These are phyloP conservation scores for Biancaea sappan DNA, from an alignment of 306 rosid species.

Conservation along the genomic window DNA sequence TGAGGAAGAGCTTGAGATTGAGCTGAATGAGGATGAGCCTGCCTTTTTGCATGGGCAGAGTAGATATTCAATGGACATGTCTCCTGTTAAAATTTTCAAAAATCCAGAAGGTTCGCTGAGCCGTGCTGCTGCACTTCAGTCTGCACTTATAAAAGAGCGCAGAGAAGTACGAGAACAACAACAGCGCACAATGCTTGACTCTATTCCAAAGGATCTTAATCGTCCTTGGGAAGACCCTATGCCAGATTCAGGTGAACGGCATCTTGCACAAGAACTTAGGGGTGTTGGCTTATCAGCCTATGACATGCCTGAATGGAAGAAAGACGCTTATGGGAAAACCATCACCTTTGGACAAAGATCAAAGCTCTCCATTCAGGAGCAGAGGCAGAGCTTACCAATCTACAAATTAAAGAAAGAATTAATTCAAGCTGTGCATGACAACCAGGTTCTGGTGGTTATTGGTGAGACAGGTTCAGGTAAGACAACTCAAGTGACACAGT, in stretches of 20 bases:
- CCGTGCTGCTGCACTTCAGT: constrained; percentile 90
- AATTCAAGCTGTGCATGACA: constrained; percentile 78
- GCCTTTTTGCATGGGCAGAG: constrained; percentile 86
- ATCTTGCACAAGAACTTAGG: constrained; percentile 90
- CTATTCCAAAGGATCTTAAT: constrained; percentile 93
- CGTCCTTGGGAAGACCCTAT: constrained; percentile 97
- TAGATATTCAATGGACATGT: constrained; percentile 81
- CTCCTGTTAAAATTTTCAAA: constrained; percentile 91
- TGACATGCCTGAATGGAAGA: constrained; percentile 95
- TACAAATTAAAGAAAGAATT: constrained; percentile 80
- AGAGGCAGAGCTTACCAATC: constrained; percentile 80
- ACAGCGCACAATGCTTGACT: constrained; percentile 86
- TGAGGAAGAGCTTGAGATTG: constrained; percentile 91
- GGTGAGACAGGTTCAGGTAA: constrained; percentile 97
- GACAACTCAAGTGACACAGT: constrained; percentile 91
- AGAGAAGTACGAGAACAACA: constrained; percentile 91
- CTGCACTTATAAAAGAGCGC: constrained; percentile 91
- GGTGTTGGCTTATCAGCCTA: constrained; percentile 92
- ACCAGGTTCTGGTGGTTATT: constrained; percentile 80
- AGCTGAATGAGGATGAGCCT: constrained; percentile 88
- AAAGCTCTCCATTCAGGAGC: constrained; percentile 86
- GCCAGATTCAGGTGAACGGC: constrained; percentile 90
- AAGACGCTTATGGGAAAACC: constrained; percentile 88
- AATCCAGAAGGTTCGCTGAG: constrained; percentile 90
- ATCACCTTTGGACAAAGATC: constrained; percentile 86